Evolutionary conservation across 345 rosid genomes (phyloP).

Genomic region (Eutrema heterophyllum): DNA sequence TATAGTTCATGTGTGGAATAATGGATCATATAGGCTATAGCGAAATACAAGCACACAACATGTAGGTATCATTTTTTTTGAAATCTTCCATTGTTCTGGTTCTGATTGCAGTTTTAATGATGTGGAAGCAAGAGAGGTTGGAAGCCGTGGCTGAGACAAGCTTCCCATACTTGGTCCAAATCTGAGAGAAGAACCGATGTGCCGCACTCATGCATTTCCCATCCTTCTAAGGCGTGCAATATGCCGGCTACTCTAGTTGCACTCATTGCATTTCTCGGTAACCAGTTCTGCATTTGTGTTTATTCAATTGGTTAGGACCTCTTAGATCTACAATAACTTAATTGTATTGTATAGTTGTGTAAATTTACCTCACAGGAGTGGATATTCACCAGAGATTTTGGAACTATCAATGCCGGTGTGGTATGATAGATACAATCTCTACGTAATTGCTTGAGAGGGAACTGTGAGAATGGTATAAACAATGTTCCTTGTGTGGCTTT

Average conservation of each 20-base stretch:
- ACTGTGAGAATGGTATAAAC: constrained; percentile 37
- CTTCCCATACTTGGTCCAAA: constrained; percentile 41
- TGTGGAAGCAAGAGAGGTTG: constrained; percentile 32
- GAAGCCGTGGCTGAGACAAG: constrained; percentile 50
- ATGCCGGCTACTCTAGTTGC: constrained; percentile 57
- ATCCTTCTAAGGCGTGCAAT: constrained; percentile 52
- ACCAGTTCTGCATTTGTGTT: constrained; percentile 47
- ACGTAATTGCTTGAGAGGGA: constrained; percentile 47
- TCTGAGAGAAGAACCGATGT: constrained; percentile 25
- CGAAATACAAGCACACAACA: neutral
- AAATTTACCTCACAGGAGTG: constrained; percentile 58
- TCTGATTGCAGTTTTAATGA: neutral
- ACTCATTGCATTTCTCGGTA: constrained; percentile 53
- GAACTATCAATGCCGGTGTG: constrained; percentile 52
- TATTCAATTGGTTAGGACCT: neutral
- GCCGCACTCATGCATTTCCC: constrained; percentile 47
- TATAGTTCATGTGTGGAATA: neutral
- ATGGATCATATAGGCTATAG: neutral
- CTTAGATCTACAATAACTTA: neutral
- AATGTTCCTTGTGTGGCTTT: constrained; percentile 39
- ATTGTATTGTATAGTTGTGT: neutral
- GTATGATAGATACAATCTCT: constrained; percentile 53
- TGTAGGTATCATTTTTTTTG: neutral
- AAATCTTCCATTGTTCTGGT: neutral
- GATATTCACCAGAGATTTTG: constrained; percentile 45